Evolutionary conservation across 108 stramenopile species (phyloP).

Genomic region (Cyclotella choctawhatcheeana): DNA sequence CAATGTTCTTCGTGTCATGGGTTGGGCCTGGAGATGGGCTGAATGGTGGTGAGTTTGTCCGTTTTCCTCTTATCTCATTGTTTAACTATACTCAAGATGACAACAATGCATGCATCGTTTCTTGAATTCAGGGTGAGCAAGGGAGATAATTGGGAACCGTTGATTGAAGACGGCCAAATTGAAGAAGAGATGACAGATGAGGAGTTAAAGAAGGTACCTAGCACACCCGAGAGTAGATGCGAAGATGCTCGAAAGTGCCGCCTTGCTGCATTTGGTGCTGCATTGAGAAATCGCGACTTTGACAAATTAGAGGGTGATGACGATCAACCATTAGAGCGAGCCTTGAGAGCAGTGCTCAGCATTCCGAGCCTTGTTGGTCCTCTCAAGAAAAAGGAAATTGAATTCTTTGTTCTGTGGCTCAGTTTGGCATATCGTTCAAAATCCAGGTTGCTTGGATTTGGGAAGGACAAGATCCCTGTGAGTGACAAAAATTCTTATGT

Average conservation of each 20-base stretch:
- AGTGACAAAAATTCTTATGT: slow-evolving; percentile 54
- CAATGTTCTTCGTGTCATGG: slow-evolving; percentile 62
- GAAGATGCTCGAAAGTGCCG: slow-evolving; percentile 79
- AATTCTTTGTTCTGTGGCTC: slow-evolving; percentile 78
- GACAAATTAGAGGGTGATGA: slow-evolving; percentile 76
- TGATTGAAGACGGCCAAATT: slow-evolving; percentile 69
- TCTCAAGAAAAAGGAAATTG: slow-evolving; percentile 69
- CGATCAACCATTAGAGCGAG: slow-evolving; percentile 61
- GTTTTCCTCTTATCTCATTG: too few species aligned
- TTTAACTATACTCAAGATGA: too few species aligned
- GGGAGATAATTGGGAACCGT: slow-evolving; percentile 82
- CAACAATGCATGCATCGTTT: too few species aligned
- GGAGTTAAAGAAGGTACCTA: slow-evolving; percentile 74
- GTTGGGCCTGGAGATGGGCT: slow-evolving; percentile 93
- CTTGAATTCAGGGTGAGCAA: too few species aligned
- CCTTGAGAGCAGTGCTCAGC: slow-evolving; percentile 69
- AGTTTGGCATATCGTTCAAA: slow-evolving; percentile 83
- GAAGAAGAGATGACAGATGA: slow-evolving; percentile 80
- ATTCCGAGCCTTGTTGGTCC: slow-evolving; percentile 86
- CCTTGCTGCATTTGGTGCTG: slow-evolving; percentile 86
- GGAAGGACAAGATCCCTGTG: slow-evolving; percentile 76
- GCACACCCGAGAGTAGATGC: slow-evolving; percentile 68
- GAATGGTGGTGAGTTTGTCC: too few species aligned
- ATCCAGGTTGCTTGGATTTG: slow-evolving; percentile 70
- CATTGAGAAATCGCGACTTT: slow-evolving; percentile 81